Percentiles rank a stretch among this genome's conserved stretches.
These are phyloP conservation scores for Mortierella sp. DNA, from an alignment of 371 early-diverging fungal species.

Conservation along the genomic window DNA sequence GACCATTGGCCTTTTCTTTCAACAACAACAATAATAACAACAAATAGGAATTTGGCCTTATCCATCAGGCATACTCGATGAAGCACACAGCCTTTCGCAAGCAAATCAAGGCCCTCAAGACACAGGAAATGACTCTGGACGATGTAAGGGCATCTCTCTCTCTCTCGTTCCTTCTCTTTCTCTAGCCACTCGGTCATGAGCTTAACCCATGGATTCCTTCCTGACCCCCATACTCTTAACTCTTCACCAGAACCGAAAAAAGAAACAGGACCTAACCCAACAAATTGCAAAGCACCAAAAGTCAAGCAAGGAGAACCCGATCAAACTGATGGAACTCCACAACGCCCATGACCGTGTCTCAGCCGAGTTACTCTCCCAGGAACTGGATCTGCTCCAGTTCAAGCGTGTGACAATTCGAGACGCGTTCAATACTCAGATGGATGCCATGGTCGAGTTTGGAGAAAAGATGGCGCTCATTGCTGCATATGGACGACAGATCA, in stretches of 20 bases:
- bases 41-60: slow-evolving; percentile 22
- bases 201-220: not conserved
- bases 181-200: not conserved
- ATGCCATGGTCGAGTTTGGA: slow-evolving; percentile 24
- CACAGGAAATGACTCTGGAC: slow-evolving; percentile 29
- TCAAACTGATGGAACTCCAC: slow-evolving; percentile 36
- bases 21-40: no score
- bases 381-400: slow-evolving; percentile 26
- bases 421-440: slow-evolving; percentile 27
- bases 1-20: no score
- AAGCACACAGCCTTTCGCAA: slow-evolving; percentile 27
- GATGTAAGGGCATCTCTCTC: slow-evolving; percentile 16
- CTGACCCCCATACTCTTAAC: not conserved
- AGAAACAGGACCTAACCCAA: slow-evolving; percentile 28
- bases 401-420: slow-evolving; percentile 25
- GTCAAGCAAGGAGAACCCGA: slow-evolving; percentile 36
- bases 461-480: slow-evolving; percentile 30
- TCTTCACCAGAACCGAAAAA: slow-evolving; percentile 28
- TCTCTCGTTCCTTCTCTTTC: not conserved
- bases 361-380: slow-evolving; percentile 18
- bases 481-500: slow-evolving; percentile 28
- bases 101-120: slow-evolving; percentile 30
- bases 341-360: slow-evolving; percentile 19
- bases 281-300: slow-evolving; percentile 33
- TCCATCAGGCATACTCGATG: slow-evolving; percentile 27